These are phyloP conservation scores for Tritrichomonas foetus DNA, from an alignment of 208 protist species.

Conservation along the genomic window DNA sequence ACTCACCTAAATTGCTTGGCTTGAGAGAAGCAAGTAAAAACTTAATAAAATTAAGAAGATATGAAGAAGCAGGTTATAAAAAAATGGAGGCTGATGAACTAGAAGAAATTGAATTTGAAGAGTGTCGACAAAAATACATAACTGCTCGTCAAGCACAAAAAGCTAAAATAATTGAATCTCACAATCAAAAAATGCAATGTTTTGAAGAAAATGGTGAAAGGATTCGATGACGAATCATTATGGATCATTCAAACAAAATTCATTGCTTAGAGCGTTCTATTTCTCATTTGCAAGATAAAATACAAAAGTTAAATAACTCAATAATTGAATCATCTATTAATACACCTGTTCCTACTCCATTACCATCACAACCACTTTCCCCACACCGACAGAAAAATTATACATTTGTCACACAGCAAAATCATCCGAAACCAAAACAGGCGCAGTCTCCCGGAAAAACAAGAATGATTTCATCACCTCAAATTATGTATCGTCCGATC, in stretches of 20 bases:
- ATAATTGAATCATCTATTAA: too few relatives aligned
- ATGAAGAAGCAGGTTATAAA: background rate
- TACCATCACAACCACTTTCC: too few relatives aligned
- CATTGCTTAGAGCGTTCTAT: background rate
- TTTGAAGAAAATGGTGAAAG: background rate
- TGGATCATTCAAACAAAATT: background rate
- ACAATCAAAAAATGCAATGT: background rate
- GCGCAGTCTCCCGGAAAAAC: too few relatives aligned
- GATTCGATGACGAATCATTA: background rate
- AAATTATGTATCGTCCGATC: too few relatives aligned
- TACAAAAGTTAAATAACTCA: background rate
- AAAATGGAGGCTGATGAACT: background rate
- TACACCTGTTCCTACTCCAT: too few relatives aligned
- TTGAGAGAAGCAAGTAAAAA: background rate
- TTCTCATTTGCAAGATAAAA: background rate
- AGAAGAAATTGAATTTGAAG: background rate
- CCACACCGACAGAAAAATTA: too few relatives aligned
- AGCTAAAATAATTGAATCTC: background rate
- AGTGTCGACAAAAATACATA: background rate
- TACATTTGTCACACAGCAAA: too few relatives aligned
- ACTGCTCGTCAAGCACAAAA: background rate
- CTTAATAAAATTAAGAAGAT: background rate
- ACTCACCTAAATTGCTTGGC: background rate
- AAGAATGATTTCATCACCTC: too few relatives aligned
- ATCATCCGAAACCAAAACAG: too few relatives aligned